Base-by-base conservation (phyloP, 1,284 basidiomycete genomes). In the Ganoderma meredithae region DNA sequence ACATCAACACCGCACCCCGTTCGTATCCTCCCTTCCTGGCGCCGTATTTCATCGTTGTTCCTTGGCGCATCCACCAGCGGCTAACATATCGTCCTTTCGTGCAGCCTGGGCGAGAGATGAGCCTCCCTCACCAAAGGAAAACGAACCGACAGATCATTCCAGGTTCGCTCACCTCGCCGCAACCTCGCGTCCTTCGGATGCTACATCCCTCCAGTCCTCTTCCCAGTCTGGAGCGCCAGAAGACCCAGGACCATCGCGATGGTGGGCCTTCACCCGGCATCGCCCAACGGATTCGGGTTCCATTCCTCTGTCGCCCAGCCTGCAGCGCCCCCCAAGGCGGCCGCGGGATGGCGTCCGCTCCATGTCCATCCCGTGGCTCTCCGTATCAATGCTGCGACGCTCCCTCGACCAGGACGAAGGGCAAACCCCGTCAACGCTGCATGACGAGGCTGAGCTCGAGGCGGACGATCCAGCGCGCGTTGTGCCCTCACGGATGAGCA, bases 91-190 rank as follows among this genome's bases (percentile, higher is more conserved):
- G 66, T 65, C 62, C 64, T 22, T 56, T 43, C 40, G 47, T 72
- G 9, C 71, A 94, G 92, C 93, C 66, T 94, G 93, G 93, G 93
- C 92, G 10, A 85, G 86, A 73, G 90, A 94, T 76, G 93, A 94
- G 74, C 92, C 92, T 2, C 90, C 91, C 9, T 93, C 92, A 0
- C 91, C 92, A 6, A 85, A 81, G 27, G 88, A 89, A 63, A 80
- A 82, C 41, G 76, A 79, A 76, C 72, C 63, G 70, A 73, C 36
- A 52, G 52, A 40, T 33, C 36, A 40, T 41, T 41, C 58, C 22
- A 40, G 58, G 58, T 59, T 59, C 39, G 58, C 58, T 71, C 79
- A 72, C 44, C 73, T 76, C 69, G 69, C 80, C 66, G 82, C 58
- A 84, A 40, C 77, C 82, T 53, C 83, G 81, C 81, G 71, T 33